phyloP scores from a whole-genome alignment of 805 yeast species.

The Nakazawaea ambrosiae region DNA sequence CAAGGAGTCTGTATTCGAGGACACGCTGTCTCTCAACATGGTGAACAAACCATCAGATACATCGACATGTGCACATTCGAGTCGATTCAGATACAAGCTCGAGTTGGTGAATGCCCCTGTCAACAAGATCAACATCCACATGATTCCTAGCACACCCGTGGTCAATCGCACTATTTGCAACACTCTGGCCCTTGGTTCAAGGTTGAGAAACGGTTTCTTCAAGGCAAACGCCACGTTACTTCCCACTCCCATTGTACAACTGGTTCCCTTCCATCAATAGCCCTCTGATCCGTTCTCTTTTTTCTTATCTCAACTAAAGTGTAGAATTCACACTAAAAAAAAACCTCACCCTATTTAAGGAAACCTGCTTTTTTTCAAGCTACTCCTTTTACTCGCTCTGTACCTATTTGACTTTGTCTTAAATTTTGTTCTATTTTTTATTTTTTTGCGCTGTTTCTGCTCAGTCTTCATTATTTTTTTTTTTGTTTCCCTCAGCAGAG shows the following conservation, averaged over 20 bases:
- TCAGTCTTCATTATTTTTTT: too few relatives aligned
- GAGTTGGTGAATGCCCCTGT: constrained; percentile 5
- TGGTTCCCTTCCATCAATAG: not conserved
- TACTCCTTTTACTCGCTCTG: too few relatives aligned
- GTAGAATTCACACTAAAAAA: too few relatives aligned
- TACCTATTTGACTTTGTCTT: too few relatives aligned
- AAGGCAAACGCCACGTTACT: constrained; percentile 1
- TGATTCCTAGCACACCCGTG: constrained; percentile 8
- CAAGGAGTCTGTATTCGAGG: constrained; percentile 17
- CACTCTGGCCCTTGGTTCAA: constrained; percentile 19
- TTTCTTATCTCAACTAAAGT: too few relatives aligned
- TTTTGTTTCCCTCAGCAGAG: too few relatives aligned
- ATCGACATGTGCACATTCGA: constrained; percentile 46
- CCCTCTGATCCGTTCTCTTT: not conserved
- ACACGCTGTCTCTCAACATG: constrained; percentile 29
- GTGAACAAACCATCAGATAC: constrained; percentile 47
- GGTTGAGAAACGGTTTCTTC: constrained; percentile 20
- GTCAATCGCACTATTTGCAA: constrained; percentile 16
- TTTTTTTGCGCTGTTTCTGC: too few relatives aligned
- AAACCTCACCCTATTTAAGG: too few relatives aligned
- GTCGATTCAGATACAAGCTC: constrained; percentile 22
- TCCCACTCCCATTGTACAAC: not conserved
- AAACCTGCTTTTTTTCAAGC: too few relatives aligned
- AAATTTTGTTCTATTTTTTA: too few relatives aligned
- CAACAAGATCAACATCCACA: constrained; percentile 10